Base-by-base conservation (phyloP, 2,329 filamentous ascomycete genomes). In the Clathrospora elynae region DNA sequence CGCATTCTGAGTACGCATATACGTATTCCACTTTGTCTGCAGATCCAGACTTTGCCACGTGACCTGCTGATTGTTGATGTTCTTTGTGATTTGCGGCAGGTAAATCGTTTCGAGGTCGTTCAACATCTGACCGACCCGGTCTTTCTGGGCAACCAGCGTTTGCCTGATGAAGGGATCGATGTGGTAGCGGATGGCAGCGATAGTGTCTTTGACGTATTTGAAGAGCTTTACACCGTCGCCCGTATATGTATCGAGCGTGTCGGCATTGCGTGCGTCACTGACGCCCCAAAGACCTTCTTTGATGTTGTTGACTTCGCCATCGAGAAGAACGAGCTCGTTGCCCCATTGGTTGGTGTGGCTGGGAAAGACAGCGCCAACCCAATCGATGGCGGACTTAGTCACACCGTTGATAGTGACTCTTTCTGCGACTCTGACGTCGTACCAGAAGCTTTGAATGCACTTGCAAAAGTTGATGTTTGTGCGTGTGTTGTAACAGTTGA, bases 371-470 rank as follows among this genome's bases (percentile, higher is more conserved):
- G 18, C 18, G 34, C 34, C 34, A 17, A 36, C 20, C 16, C 20
- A 19, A 17, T 36, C 34, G 34, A 26, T 26, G 23, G 34, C 20
- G 20, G 18, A 17, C 20, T 36, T 25, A 8, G n/a, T 17, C 12
- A 36, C 16, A n/a, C 34, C 34, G 34, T 36, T 36, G 22, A 36
- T 36, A 9, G 20, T 25, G 5, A 19, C 13, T 16, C 13, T 25
- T 14, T 25, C 12, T 36, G 11, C 20, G 6, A 10, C n/a, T 12
- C 22, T n/a, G 16, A 17, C 13, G 12, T 26, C 8, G 34, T 25
- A 25, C 22, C 34, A 36, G 22, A 36, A 36, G 16, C 34, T 36
- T n/a, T 25, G n/a, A 19, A 36, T 12, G 34, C 34, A 36, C n/a
- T 17, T 25, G 34, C 34, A 36, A 17, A n/a, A 18, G 16, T 33